A percentile compares a stretch with the other conserved stretches of the same genome.
phyloP scores from a whole-genome alignment of 2,329 filamentous ascomycete genomes.

The Microcyclosporella mali region DNA sequence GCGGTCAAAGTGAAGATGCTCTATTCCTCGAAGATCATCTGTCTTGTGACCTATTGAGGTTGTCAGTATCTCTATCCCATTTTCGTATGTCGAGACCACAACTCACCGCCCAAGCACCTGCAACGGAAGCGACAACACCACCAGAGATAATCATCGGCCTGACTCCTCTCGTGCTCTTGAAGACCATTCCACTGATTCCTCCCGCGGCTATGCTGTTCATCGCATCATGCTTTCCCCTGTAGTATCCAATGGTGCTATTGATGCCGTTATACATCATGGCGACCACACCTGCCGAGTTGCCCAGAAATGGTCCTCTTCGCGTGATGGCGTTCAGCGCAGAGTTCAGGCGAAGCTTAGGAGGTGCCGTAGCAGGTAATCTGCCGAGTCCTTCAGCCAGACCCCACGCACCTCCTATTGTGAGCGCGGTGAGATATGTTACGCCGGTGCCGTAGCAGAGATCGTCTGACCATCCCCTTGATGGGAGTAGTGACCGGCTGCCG shows the following conservation, averaged over 20 bases:
- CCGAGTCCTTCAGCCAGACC: slow-evolving; percentile 83
- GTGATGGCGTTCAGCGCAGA: slow-evolving; percentile 92
- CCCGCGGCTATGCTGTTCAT: slow-evolving; percentile 84
- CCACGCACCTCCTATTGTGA: slow-evolving; percentile 84
- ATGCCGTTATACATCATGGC: slow-evolving; percentile 94
- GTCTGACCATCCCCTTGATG: slow-evolving; percentile 94
- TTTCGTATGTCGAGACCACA: neutral
- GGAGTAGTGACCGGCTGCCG: slow-evolving; percentile 78
- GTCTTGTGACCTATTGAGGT: slow-evolving; percentile 17
- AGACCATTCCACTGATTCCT: slow-evolving; percentile 81
- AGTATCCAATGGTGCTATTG: slow-evolving; percentile 74
- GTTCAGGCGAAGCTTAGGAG: slow-evolving; percentile 89
- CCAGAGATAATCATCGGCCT: slow-evolving; percentile 93
- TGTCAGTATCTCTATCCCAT: slow-evolving; percentile 3
- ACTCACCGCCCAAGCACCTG: slow-evolving; percentile 86
- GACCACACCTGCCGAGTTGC: slow-evolving; percentile 91
- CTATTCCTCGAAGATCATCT: slow-evolving; percentile 19
- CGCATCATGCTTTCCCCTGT: slow-evolving; percentile 80
- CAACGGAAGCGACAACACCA: slow-evolving; percentile 77
- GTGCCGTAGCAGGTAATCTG: slow-evolving; percentile 61
- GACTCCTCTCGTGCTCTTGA: slow-evolving; percentile 89
- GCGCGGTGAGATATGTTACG: slow-evolving; percentile 82
- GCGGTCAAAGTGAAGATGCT: neutral
- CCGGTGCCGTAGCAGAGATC: slow-evolving; percentile 97
- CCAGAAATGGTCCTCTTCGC: slow-evolving; percentile 84